A percentile compares a stretch with the other conserved stretches of the same genome.
Evolutionary conservation across 129 eudicot species (phyloP).

Genomic region (Calendula officinalis): DNA sequence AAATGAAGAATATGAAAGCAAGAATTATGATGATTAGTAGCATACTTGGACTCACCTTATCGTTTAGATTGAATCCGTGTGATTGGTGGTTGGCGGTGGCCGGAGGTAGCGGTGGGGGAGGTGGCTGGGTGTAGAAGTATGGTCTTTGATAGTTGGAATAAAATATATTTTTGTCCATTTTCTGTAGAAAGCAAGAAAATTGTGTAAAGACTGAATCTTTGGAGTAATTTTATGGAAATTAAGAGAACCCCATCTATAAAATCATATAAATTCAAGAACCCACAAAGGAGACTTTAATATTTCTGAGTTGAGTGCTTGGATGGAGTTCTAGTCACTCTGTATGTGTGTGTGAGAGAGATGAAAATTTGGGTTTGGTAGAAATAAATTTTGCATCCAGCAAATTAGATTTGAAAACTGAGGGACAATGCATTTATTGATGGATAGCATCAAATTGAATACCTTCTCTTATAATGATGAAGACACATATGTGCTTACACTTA

Average conservation of each 20-base stretch:
- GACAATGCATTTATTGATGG: conserved; percentile 26
- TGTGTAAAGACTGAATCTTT: conserved; percentile 18
- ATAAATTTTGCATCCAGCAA: conserved; percentile 18
- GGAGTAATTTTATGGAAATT: not conserved
- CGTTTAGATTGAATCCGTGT: conserved; percentile 46
- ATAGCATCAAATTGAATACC: conserved; percentile 20
- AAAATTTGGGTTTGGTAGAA: conserved; percentile 25
- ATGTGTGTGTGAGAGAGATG: not conserved
- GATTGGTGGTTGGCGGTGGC: conserved; percentile 17
- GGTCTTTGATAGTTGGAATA: conserved; percentile 29
- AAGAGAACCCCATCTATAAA: conserved; percentile 7
- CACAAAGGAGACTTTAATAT: conserved; percentile 19
- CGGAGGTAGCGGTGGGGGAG: conserved; percentile 37
- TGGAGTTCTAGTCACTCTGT: not conserved
- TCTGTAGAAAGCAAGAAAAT: not conserved
- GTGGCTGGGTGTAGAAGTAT: conserved; percentile 17
- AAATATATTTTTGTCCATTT: conserved; percentile 16
- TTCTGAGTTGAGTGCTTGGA: conserved; percentile 15
- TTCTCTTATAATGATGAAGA: conserved; percentile 10
- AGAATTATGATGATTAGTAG: conserved; percentile 65
- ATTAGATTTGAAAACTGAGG: conserved; percentile 26
- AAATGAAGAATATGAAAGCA: conserved; percentile 62
- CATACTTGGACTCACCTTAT: conserved; percentile 69
- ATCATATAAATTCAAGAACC: not conserved
- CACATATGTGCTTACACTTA: not conserved